Base-by-base conservation (phyloP, 1,284 basidiomycete species). In the Heterobasidion annosum region DNA sequence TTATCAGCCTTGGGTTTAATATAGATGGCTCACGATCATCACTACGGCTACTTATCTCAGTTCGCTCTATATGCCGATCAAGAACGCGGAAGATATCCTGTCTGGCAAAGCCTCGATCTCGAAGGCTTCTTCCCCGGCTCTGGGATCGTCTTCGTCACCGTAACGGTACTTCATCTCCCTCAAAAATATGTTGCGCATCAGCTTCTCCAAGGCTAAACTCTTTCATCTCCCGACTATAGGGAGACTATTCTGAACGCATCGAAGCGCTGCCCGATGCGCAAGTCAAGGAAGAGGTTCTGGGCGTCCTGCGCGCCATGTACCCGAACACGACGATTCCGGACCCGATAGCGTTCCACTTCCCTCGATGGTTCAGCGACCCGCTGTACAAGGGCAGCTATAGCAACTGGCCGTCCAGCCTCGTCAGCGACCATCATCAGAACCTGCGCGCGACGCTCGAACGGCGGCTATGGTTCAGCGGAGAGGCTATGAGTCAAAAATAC, bases 31-130 rank as follows among this genome's bases (percentile, higher is more conserved):
- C 33, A 15, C 25, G n/a, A 33, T 34, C 3, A 50, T 34, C 25
- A 25, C 25, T 5, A 18, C 33, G n/a, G 56, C n/a, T 52, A 56
- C 19, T 33, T 35, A 37, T 12, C 8, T 9, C 56, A 86, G 82
- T 78, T 81, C 68, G 80, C 71, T 7, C 64, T 88, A 12, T 87
- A 85, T 61, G 85, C 85, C 7, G 82, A 82, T 57, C 65, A 71
- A 18, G 73, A 80, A 57, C 78, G 84, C 15, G 85, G 85, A 7
- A 71, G 76, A 12, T 87, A 86, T 67, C 78, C 82, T 0, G 74
- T 86, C 9, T 88, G 85, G 85, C 85, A 88, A 62, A 80, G 77
- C 59, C 69, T 88, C 50, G 84, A 88, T 62, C 74, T 82, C 50
- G 57, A 70, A 0, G 69, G 71, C 19, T 85, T 84, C 66, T 72